These are phyloP conservation scores for Eucalyptus polybractea DNA, from an alignment of 345 rosid species.

Conservation along the genomic window DNA sequence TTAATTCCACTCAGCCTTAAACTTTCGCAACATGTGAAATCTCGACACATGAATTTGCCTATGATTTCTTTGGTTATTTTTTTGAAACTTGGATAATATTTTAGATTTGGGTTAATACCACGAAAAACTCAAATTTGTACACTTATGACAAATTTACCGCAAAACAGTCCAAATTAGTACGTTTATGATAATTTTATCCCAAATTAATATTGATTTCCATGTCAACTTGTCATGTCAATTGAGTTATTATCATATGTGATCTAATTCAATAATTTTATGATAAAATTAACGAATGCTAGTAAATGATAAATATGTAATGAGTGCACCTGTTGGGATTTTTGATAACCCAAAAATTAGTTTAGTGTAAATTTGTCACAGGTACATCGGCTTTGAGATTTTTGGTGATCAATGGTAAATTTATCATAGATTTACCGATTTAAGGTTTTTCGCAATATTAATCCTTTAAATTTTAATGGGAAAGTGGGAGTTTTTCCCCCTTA, in stretches of 20 bases:
- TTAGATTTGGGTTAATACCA: background rate
- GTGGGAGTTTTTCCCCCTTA: background rate
- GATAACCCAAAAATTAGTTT: no score
- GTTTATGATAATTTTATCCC: no score
- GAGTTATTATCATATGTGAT: background rate
- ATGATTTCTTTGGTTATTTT: background rate
- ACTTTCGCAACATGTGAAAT: background rate
- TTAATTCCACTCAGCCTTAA: background rate
- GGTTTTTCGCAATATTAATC: background rate
- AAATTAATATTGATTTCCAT: no score
- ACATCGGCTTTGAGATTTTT: no score
- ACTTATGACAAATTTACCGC: accelerated
- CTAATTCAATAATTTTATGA: no score
- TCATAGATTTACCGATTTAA: background rate
- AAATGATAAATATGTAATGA: background rate
- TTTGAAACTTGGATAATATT: background rate
- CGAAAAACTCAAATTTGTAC: accelerated
- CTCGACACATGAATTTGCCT: background rate
- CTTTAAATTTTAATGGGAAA: background rate
- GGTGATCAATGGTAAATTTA: background rate
- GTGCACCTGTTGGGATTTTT: background rate
- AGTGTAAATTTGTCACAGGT: accelerated
- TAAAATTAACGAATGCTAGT: no score
- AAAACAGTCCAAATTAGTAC: no score
- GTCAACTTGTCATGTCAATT: no score